Conservation (phyloP, 2,329 filamentous ascomycete species). For the Cadophora malorum region DNA sequence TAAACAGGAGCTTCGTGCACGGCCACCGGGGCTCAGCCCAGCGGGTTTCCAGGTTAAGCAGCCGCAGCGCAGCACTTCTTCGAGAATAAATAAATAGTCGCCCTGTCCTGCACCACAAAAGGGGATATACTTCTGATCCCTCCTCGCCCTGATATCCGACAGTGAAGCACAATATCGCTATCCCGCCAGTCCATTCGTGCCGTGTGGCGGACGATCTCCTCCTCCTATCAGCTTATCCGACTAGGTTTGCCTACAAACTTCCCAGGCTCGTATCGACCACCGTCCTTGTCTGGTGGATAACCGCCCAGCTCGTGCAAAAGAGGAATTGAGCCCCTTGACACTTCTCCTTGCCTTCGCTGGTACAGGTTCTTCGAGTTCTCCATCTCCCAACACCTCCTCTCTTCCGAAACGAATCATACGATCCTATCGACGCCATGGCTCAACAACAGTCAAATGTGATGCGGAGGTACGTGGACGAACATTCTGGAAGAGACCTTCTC, state of each 20-base stretch:
- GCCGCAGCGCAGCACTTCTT: slow-evolving; percentile 15
- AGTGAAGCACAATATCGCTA: background rate
- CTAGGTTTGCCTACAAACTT: slow-evolving; percentile 30
- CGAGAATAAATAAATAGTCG: slow-evolving; percentile 24
- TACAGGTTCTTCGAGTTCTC: slow-evolving; percentile 33
- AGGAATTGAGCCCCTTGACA: slow-evolving; percentile 23
- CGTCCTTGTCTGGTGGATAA: slow-evolving; percentile 26
- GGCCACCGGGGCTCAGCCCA: slow-evolving; percentile 35
- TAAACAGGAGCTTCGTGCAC: slow-evolving; percentile 22
- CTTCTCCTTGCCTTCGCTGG: slow-evolving; percentile 34
- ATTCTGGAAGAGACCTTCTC: background rate
- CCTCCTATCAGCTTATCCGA: slow-evolving; percentile 34
- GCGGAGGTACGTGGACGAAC: slow-evolving; percentile 48
- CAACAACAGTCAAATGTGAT: slow-evolving; percentile 51
- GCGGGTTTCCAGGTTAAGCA: slow-evolving; percentile 23
- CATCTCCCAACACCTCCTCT: slow-evolving; percentile 17
- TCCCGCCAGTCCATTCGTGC: background rate
- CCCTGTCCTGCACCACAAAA: slow-evolving; percentile 22
- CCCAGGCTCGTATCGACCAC: slow-evolving; percentile 39
- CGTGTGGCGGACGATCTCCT: slow-evolving; percentile 3
- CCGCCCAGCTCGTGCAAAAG: slow-evolving; percentile 6
- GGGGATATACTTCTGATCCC: slow-evolving; percentile 2
- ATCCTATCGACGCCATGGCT: slow-evolving; percentile 40
- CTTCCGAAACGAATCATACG: slow-evolving; percentile 20
- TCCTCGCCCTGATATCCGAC: background rate